Conservation (phyloP, 805 yeast species). For the Ogataea methanolica region DNA sequence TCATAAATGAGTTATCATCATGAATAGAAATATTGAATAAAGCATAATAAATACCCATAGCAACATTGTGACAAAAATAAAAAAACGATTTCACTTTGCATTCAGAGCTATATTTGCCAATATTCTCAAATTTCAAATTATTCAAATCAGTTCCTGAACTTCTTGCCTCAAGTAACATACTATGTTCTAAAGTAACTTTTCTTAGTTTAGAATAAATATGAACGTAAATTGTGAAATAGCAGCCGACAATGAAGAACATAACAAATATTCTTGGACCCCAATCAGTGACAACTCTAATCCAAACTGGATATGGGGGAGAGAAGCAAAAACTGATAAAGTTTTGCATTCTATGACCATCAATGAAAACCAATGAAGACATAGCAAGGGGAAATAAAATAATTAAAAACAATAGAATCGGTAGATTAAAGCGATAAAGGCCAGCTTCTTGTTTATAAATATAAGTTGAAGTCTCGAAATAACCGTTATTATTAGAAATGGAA, state of each 20-base stretch:
- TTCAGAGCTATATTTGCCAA: not conserved
- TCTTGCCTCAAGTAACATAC: conserved; percentile 1
- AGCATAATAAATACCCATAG: conserved; percentile 14
- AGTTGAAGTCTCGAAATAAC: conserved; percentile 9
- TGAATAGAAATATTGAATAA: conserved; percentile 9
- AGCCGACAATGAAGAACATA: conserved; percentile 8
- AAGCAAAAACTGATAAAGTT: conserved; percentile 15
- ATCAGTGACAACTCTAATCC: conserved; percentile 14
- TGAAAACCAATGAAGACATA: conserved; percentile 8
- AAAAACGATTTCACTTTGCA: not conserved
- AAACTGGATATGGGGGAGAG: conserved; percentile 10
- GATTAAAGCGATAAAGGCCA: conserved; percentile 13
- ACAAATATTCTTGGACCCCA: conserved; percentile 15
- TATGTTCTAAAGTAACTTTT: conserved; percentile 10
- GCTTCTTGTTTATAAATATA: conserved; percentile 14
- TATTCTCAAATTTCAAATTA: not conserved
- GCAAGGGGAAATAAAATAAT: conserved; percentile 7
- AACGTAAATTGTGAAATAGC: conserved; percentile 18
- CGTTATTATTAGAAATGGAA: conserved; percentile 6
- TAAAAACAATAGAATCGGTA: not conserved
- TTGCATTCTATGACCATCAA: conserved; percentile 8
- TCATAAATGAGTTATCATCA: conserved; percentile 5
- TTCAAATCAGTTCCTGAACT: not conserved
- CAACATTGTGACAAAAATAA: not conserved
- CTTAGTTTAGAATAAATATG: conserved; percentile 10